A percentile compares a stretch with the other conserved stretches of the same genome.
phyloP scores from a whole-genome alignment of 2,329 filamentous ascomycete species.

The Pseudopyricularia javanii region DNA sequence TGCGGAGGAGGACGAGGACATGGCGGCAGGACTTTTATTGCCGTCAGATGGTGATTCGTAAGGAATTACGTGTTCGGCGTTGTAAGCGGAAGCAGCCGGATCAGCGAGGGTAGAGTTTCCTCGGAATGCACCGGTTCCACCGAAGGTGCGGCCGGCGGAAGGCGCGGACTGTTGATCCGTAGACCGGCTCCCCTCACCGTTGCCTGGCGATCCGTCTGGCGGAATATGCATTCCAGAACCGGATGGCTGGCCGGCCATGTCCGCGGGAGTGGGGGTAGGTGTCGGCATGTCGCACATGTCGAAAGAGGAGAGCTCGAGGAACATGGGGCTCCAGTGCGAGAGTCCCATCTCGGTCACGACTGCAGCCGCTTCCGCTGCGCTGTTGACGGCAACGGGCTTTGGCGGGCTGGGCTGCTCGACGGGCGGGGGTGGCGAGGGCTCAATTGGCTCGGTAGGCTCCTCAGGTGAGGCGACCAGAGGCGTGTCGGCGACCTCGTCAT shows the following conservation, averaged over 20 bases:
- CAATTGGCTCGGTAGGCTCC: constrained; percentile 13
- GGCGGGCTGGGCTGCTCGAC: constrained; percentile 3
- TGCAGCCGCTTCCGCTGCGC: neutral
- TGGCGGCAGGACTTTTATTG: neutral
- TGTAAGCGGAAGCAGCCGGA: neutral
- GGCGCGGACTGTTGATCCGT: neutral
- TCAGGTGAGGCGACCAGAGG: constrained; percentile 1
- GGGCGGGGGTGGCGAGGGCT: constrained; percentile 8
- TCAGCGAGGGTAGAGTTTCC: constrained; percentile 1
- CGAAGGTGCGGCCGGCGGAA: neutral
- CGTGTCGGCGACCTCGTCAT: constrained; percentile 32
- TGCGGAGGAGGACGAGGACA: neutral
- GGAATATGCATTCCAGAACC: constrained; percentile 4
- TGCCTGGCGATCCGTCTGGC: neutral
- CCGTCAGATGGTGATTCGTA: neutral
- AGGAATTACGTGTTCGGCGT: neutral
- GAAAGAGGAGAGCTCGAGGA: constrained; percentile 4
- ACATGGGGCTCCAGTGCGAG: constrained; percentile 13
- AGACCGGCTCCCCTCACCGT: neutral
- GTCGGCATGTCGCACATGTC: constrained; percentile 13
- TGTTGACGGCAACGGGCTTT: neutral
- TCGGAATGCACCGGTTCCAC: neutral
- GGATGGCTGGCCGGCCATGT: constrained; percentile 4
- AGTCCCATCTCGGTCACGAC: constrained; percentile 9
- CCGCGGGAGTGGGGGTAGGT: constrained; percentile 10